Evolutionary conservation across 2,329 filamentous ascomycete species (phyloP), one percentile per base, ranked within the genome.

Genomic region (Fusarium siculi): DNA sequence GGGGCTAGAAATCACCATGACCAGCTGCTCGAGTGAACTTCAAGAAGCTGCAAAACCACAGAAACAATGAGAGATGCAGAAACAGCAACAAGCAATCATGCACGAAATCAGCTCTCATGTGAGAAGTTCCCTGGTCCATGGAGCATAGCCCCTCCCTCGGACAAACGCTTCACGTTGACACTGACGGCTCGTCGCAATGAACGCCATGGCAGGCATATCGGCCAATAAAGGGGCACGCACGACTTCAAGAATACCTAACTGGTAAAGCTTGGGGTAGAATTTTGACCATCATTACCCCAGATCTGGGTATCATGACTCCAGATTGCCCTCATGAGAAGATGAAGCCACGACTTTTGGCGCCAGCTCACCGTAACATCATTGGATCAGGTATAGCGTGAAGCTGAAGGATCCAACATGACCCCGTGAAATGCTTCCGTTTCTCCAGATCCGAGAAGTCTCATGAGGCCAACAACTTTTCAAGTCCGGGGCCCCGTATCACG

Each of bases 401-500:
- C 37, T 44, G 32, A 40, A 50, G 32, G 46, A 58, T 49, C 55
- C 42, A 69, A 49, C 40, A 53, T 52, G 32, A 59, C 46, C 44
- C 56, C 68, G 25, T 50, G 30, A 52, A 53, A 49, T 61, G 30
- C 55, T 54, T 73, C 70, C 64, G 55, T 61, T 71, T 63, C 72
- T 64, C 64, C 61, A 65, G 63, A 47, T 49, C 54, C 32, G 28
- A 63, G 55, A 62, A 23, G 49, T 63, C 57, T 47, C 66, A 60
- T 53, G 49, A 62, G 66, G 53, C 57, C 61, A 74, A 68, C 64
- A 74, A 49, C 66, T 62, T 57, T 52, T 50, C 47, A 55, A 76
- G 73, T 67, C 76, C 50, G 74, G 72, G 71, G 76, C 73, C 73
- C 72, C 75, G 66, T 76, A 73, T 68, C 70, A 74, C 56, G 53